Percentiles rank a stretch among this genome's conserved stretches.
These are phyloP conservation scores for Hypericum androsaemum DNA, from an alignment of 345 rosid genomes.

Conservation along the genomic window DNA sequence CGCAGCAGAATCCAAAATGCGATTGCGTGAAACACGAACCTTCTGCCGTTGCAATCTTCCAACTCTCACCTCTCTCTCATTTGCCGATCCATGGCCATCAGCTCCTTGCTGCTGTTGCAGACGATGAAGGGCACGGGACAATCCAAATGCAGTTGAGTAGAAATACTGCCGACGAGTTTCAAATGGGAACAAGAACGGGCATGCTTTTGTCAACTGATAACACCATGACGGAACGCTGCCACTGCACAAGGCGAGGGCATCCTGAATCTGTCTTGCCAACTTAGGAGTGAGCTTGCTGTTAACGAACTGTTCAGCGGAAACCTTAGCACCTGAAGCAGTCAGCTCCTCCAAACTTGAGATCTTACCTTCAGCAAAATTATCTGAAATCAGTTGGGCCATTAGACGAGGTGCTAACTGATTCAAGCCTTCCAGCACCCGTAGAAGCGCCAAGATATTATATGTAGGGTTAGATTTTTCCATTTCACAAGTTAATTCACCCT, in stretches of 20 bases:
- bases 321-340: constrained; percentile 40
- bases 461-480: constrained; percentile 90
- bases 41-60: constrained; percentile 97
- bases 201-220: constrained; percentile 88
- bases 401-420: constrained; percentile 88
- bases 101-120: constrained; percentile 99
- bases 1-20: constrained; percentile 95
- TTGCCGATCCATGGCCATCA: constrained; percentile 73
- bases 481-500: constrained; percentile 87
- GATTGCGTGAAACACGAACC: constrained; percentile 96
- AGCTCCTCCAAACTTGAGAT: constrained; percentile 42
- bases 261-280: constrained; percentile 95
- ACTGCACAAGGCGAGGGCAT: constrained; percentile 95
- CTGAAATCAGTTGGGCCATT: constrained; percentile 54
- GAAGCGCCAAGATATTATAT: constrained; percentile 68
- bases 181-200: constrained; percentile 96
- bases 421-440: constrained; percentile 84
- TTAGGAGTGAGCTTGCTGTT: constrained; percentile 94
- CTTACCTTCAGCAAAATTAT: constrained; percentile 65
- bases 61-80: constrained; percentile 87
- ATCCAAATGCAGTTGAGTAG: constrained; percentile 95
- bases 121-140: constrained; percentile 93
- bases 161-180: constrained; percentile 94
- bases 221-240: constrained; percentile 99
- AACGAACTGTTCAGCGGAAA: constrained; percentile 69